Evolutionary conservation across 495 filamentous ascomycete species (phyloP), one percentile per base, ranked within the genome.

Genomic region (Rhizodiscina lignyota): DNA sequence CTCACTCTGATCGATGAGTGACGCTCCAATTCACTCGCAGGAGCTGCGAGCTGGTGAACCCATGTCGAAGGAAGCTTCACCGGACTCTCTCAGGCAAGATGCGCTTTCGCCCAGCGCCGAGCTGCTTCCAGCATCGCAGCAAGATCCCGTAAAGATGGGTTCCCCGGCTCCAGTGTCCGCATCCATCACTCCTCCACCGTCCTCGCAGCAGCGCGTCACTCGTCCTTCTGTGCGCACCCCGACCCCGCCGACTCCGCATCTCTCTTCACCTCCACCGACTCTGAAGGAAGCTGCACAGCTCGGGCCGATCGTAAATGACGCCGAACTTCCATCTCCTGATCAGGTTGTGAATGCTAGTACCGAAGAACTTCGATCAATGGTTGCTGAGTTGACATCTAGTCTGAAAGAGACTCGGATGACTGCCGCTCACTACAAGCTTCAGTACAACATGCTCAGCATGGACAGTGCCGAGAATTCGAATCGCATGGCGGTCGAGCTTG

Each of bases 351-450:
- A 64, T 35, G 55, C 56, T 2, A 59, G 60, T 20, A 44, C 67
- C n/a, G 61, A 67, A 3, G 67, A 74, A 36, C 63, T 77, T 32
- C 60, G 63, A 23, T 62, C 57, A 21, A 69, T 87, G 34, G 66
- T 70, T 23, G 57, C 61, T 21, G 66, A 69, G 17, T 51, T 75
- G 1, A 52, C 67, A 19, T 48, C 52, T 6, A 56, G 67, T 4
- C 55, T 74, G 4, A 60, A 67, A 32, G 74, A 80, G 40, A 66
- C 72, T 35, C 80, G 83, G 32, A 81, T 83, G 64, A 77, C 79
- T 30, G 77, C 81, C 1, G 76, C 91, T 18, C 89, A 97, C 50
- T 78, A 91, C 62, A 92, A 89, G 49, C 59, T 97, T 32, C 87
- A 94, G 51, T 83, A 89, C 49, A 83, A 75, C 46, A 66, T 97